Base-by-base conservation (phyloP, 345 rosid genomes). In the Nasturtium officinale region DNA sequence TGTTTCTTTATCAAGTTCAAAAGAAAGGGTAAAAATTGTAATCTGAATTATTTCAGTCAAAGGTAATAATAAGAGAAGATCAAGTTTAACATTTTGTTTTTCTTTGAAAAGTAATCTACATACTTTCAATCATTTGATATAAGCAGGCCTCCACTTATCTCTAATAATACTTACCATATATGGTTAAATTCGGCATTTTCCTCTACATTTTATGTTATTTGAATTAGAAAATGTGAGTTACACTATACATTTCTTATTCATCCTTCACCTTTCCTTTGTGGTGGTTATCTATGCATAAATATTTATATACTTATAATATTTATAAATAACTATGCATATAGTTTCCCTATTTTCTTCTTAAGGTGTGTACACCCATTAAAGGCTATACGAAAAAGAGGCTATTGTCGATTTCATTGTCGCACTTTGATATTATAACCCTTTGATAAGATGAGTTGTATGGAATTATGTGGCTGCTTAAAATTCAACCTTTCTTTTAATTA, bases 311-410 rank as follows among this genome's bases (percentile, higher is more conserved):
- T 33, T 51, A 73, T 73, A n/a, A 16, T 58, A 58, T 59, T 17
- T 58, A 48, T 47, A 47, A 56, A 65, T 15, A n/a, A n/a, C 5
- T 42, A 42, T 56, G 12, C 43, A 48, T 60, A 50, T 15, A 20
- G 7, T 56, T 28, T 2, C 32, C n/a, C 51, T 13, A 54, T 53
- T 61, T 55, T 76, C 51, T 43, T 69, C 59, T 62, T 45, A 62
- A 69, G 71, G 72, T 71, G 57, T 57, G 72, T 23, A 65, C 71
- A 71, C 76, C 71, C 80, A 77, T 77, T 71, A 77, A 64, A 77
- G 72, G 48, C 67, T 15, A 50, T 38, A 65, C 38, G 80, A 71
- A 68, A 68, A 64, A 76, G 65, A 65, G 42, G 72, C 15, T 71
- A 51, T 59, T 65, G 77, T 71, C 69, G 67, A 77, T 65, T 59